Conservation (phyloP, 306 rosid genomes). For the Arachis hypogaea region DNA sequence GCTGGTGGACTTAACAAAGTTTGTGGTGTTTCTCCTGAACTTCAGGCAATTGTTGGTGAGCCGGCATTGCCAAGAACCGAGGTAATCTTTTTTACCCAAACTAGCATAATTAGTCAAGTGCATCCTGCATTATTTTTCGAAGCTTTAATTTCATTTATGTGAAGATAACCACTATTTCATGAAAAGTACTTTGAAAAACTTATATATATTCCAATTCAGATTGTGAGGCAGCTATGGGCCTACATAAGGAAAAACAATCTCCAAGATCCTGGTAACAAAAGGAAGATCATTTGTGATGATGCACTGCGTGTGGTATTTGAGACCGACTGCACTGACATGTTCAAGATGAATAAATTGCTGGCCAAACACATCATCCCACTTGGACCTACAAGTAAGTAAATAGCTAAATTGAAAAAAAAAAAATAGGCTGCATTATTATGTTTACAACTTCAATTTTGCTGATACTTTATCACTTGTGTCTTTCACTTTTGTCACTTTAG, state of each 20-base stretch:
- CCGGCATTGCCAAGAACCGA: conserved; percentile 82
- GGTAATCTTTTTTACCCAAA: conserved; percentile 42
- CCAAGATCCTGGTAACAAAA: conserved; percentile 89
- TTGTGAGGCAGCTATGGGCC: conserved; percentile 94
- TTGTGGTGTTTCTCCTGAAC: conserved; percentile 79
- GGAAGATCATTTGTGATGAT: conserved; percentile 84
- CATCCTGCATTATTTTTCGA: background rate
- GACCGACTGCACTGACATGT: conserved; percentile 92
- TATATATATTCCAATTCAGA: conserved; percentile 48
- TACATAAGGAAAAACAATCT: conserved; percentile 89
- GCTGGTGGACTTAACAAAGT: conserved; percentile 81
- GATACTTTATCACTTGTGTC: background rate
- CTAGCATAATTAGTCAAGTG: background rate
- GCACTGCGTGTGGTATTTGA: conserved; percentile 80
- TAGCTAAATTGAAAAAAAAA: background rate
- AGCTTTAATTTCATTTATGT: background rate
- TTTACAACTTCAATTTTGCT: background rate
- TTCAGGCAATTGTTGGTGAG: conserved; percentile 72
- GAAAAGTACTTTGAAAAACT: background rate
- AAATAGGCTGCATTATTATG: background rate
- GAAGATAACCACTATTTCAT: background rate
- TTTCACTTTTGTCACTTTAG: conserved; percentile 42
- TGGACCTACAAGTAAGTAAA: conserved; percentile 63
- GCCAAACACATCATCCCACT: conserved; percentile 82
- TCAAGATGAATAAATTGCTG: conserved; percentile 88